phyloP scores from a whole-genome alignment of 1,139 yeast species.

The Yamadazyma sp. region DNA sequence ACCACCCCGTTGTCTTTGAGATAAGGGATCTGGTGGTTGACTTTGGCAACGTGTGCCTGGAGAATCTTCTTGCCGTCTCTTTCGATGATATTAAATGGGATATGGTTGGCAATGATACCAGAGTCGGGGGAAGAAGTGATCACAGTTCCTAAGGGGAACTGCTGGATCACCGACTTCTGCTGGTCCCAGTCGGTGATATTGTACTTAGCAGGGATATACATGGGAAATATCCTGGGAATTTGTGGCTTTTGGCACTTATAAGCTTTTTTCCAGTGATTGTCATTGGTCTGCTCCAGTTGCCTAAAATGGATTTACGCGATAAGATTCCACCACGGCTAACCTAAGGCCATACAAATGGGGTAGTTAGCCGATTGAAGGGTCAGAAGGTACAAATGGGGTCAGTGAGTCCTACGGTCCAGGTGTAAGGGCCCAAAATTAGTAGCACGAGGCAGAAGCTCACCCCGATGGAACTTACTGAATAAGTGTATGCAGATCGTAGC shows the following conservation, averaged over 20 bases:
- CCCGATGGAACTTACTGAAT: constrained; percentile 38
- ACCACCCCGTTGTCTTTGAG: constrained; percentile 42
- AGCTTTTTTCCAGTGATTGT: not conserved
- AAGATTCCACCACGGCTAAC: not conserved
- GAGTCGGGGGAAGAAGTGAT: constrained; percentile 36
- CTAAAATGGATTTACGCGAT: constrained; percentile 2
- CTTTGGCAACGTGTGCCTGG: constrained; percentile 58
- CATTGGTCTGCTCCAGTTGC: constrained; percentile 2
- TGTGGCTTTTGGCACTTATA: not conserved
- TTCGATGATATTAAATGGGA: constrained; percentile 51
- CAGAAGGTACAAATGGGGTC: constrained; percentile 23
- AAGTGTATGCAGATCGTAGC: constrained; percentile 32
- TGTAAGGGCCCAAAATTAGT: constrained; percentile 53
- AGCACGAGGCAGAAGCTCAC: constrained; percentile 41
- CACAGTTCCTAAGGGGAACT: constrained; percentile 55
- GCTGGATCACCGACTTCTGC: constrained; percentile 41
- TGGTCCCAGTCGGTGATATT: constrained; percentile 36
- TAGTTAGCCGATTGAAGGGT: not conserved
- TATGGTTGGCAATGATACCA: constrained; percentile 53
- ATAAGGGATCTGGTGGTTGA: constrained; percentile 53
- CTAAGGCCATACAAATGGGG: not conserved
- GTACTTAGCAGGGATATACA: constrained; percentile 34
- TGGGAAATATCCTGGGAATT: constrained; percentile 6
- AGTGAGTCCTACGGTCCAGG: constrained; percentile 47
- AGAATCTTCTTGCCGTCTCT: constrained; percentile 44